Percentiles rank a stretch among this genome's conserved stretches.
phyloP scores from a whole-genome alignment of 2,329 filamentous ascomycete species.

The Bipolaris gigantea region DNA sequence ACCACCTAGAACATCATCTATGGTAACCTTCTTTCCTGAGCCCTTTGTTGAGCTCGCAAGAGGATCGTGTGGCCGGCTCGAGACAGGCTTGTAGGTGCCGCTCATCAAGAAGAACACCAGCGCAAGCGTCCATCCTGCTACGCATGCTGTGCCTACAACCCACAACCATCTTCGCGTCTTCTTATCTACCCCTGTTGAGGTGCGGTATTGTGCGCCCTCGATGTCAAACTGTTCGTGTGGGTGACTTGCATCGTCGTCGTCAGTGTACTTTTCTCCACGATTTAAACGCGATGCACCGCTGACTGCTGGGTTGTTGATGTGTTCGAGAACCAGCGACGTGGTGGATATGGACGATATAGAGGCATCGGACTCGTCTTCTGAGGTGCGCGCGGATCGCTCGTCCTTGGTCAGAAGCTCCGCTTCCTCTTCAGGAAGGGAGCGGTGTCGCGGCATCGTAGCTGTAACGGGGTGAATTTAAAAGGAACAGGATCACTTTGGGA shows the following conservation, averaged over 20 bases:
- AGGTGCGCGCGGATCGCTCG: slow-evolving; percentile 34
- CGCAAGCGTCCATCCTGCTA: slow-evolving; percentile 69
- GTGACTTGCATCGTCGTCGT: slow-evolving; percentile 48
- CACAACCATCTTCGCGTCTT: slow-evolving; percentile 65
- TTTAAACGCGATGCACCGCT: slow-evolving; percentile 34
- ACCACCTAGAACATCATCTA: slow-evolving; percentile 70
- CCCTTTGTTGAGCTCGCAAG: slow-evolving; percentile 63
- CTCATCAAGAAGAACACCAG: slow-evolving; percentile 67
- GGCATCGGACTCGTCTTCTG: slow-evolving; percentile 47
- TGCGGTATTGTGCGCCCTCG: slow-evolving; percentile 53
- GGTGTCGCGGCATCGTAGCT: slow-evolving; percentile 39
- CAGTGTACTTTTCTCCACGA: slow-evolving; percentile 43
- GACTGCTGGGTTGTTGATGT: slow-evolving; percentile 62
- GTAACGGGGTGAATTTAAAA: slow-evolving; percentile 3
- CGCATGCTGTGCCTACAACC: slow-evolving; percentile 62
- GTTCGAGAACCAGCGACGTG: slow-evolving; percentile 79
- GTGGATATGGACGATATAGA: slow-evolving; percentile 80
- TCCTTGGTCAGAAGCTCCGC: slow-evolving; percentile 48
- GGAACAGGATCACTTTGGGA: neutral
- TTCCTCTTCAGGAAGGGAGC: slow-evolving; percentile 48
- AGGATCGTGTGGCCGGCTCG: slow-evolving; percentile 68
- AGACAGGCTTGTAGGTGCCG: slow-evolving; percentile 67
- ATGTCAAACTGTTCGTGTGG: slow-evolving; percentile 55
- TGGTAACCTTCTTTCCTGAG: slow-evolving; percentile 70
- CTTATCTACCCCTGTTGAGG: slow-evolving; percentile 62